Base-by-base conservation (phyloP, 2,329 filamentous ascomycete genomes). In the Madurella fahalii region DNA sequence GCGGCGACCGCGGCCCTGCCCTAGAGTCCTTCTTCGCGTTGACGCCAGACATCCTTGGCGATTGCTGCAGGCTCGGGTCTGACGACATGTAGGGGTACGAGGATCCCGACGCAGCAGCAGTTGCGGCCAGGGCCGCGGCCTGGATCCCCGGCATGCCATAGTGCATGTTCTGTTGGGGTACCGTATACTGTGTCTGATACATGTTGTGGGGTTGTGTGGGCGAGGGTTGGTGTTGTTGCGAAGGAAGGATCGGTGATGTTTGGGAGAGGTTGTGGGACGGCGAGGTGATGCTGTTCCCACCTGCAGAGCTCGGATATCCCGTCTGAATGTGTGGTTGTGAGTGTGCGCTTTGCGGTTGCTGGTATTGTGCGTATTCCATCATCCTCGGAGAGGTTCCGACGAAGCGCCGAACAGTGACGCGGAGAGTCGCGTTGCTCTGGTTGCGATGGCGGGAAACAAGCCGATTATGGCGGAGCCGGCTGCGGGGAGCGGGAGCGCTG, bases 111-210 rank as follows among this genome's bases (percentile, higher is more conserved):
- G 93, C 93, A 1, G 93, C 92, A 16, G 93, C 93, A 1, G 92
- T 96, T 18, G 88, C 83, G 43, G 88, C 92, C 89, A 96, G 94
- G 55, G 92, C 92, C 47, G 93, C 92, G 13, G 91, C 91, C 71
- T 95, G 90, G 45, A 91, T 90, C 17, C 87, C 83, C 34, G 87
- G 86, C 72, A 93, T 90, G 54, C 81, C 86, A 74, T 95, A 95
- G 74, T 89, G 86, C 83, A 95, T 90, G 65, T 80, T 80, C 64
- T 84, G 79, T 61, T 86, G 82, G 58, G 87, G 78, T 54, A 92
- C 87, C 55, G 83, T 86, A 68, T 91, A 93, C 60, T 84, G 79
- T 69, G 87, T 82, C 66, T 89, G 83, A 72, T 96, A 96, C 74
- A 85, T 90, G 80, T 86, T 89, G 73, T 87, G 86, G 47, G 76